These are phyloP conservation scores for Trametes sp. DNA, from an alignment of 1,284 basidiomycete genomes.

Conservation along the genomic window DNA sequence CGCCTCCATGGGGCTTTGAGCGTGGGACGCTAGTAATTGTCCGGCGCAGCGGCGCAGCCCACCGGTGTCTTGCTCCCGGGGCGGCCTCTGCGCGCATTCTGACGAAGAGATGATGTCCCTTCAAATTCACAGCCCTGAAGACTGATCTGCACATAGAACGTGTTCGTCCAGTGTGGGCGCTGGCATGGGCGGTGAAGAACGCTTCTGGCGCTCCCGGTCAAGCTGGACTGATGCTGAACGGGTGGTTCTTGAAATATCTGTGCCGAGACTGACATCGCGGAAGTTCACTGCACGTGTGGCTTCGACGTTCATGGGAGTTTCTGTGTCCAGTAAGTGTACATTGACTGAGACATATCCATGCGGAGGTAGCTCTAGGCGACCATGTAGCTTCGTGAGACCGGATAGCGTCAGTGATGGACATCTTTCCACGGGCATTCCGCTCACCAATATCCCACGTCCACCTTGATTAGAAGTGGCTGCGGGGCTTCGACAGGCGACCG, in stretches of 20 bases:
- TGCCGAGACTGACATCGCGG: background rate
- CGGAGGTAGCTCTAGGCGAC: background rate
- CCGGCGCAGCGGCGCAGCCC: conserved; percentile 1
- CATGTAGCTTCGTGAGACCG: background rate
- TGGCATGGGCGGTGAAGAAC: no score
- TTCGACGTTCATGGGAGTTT: background rate
- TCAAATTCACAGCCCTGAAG: background rate
- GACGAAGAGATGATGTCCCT: background rate
- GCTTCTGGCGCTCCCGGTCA: no score
- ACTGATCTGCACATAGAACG: no score
- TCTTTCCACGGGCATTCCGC: background rate
- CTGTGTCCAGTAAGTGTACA: background rate
- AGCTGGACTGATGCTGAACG: no score
- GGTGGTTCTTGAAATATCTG: background rate
- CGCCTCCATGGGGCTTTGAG: background rate
- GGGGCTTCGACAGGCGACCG: background rate
- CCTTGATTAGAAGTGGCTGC: background rate
- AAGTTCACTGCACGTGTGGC: background rate
- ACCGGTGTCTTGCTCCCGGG: background rate
- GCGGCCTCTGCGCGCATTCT: background rate
- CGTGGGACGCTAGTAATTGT: background rate
- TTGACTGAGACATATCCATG: background rate
- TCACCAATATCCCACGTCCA: background rate
- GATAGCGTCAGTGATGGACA: background rate
- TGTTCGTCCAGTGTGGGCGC: no score